Evolutionary conservation across 495 filamentous ascomycete species (phyloP), one percentile per base, ranked within the genome.

Genomic region (Penicillium paradoxum): DNA sequence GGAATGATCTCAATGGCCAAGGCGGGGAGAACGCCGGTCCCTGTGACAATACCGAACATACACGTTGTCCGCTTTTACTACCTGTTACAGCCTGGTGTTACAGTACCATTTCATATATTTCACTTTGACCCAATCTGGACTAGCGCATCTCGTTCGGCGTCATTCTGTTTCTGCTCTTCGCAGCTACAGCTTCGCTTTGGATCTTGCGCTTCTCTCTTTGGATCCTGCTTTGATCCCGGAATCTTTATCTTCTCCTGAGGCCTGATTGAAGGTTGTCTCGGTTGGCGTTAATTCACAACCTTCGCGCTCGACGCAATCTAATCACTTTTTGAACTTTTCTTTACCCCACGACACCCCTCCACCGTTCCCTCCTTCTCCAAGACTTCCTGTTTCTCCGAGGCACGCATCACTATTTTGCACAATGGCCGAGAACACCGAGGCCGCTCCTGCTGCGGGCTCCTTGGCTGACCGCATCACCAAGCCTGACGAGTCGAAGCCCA

Each of bases 381-480:
- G 4, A 6, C 45, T n/a, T 34, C 24, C 25, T 47, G 18, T 25
- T 45, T 45, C 11, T 24, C 38, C 33, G 19, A 39, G 19, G 37
- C 25, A 29, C 24, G 14, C 43, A 10, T n/a, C 30, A n/a, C 11
- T 10, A 1, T 7, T 2, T 43, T 30, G 17, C 45, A 54, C 17
- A 39, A 76, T 74, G 73, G 53, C 72, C 15, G 72, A 71, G 33
- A 63, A 60, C 14, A 40, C 58, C 10, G 62, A 69, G 18, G 40
- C 52, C 30, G 14, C 67, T 14, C 38, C 67, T 37, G 58, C 59
- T 13, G 57, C 63, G 11, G 65, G 64, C 44, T 79, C 86, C 52
- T 73, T 86, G 45, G 86, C 78, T 22, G 83, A 83, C 62, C 84
- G 84, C 55, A 79, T 87, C 65, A 77, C 79, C 54, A 72, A 75